Conservation (phyloP, 345 rosid genomes). For the Noccaea bulbosa region DNA sequence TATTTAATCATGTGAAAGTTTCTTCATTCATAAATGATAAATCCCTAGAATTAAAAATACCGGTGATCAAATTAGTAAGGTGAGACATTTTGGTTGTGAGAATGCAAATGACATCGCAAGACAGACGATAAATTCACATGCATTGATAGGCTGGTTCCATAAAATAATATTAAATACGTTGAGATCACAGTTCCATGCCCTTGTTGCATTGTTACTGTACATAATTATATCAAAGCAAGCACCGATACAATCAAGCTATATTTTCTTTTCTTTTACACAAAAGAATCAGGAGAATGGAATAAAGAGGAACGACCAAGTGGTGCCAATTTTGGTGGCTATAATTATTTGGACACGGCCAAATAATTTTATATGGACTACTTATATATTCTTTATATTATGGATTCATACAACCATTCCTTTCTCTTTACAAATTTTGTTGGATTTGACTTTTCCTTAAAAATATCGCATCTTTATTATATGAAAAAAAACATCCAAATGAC, state of each 20-base stretch:
- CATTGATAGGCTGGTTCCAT: background rate
- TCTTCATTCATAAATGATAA: background rate
- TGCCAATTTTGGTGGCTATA: conserved; percentile 49
- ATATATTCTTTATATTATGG: conserved; percentile 31
- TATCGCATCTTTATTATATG: conserved; percentile 19
- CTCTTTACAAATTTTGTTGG: conserved; percentile 16
- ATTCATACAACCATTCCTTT: conserved; percentile 38
- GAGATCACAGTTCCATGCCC: background rate
- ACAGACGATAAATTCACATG: background rate
- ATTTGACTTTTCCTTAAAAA: conserved; percentile 40
- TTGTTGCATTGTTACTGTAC: conserved; percentile 11
- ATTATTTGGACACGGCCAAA: conserved; percentile 28
- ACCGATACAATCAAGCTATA: background rate
- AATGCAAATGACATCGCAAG: conserved; percentile 9
- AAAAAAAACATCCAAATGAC: conserved; percentile 5
- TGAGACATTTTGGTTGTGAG: background rate
- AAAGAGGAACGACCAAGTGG: conserved; percentile 46
- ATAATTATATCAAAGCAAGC: background rate
- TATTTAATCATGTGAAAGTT: background rate
- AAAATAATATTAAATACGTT: background rate
- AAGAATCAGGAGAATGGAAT: conserved; percentile 41
- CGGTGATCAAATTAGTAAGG: background rate
- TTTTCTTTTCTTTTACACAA: background rate
- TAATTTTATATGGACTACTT: conserved; percentile 14
- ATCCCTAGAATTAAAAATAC: background rate